Conservation (phyloP, 108 stramenopile genomes). For the Nannochloropsis salina region DNA sequence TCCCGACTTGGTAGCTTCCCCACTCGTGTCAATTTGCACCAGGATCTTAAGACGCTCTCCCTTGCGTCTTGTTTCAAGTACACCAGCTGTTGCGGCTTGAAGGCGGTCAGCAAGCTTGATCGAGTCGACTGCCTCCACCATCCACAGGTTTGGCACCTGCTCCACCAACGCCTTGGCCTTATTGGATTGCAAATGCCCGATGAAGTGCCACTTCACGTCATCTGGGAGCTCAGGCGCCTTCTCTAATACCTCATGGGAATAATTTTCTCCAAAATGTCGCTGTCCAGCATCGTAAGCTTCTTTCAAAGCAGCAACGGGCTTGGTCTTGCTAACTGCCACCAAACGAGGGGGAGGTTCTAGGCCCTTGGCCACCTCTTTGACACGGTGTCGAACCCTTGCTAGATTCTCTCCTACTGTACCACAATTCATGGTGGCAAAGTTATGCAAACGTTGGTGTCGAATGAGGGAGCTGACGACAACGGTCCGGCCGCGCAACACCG, state of each 20-base stretch:
- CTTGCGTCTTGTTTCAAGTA: neutral
- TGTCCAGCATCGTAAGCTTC: constrained; percentile 82
- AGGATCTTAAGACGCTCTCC: constrained; percentile 49
- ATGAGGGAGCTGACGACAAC: too few relatives aligned
- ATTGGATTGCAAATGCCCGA: constrained; percentile 92
- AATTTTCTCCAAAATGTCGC: constrained; percentile 95
- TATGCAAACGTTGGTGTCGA: too few relatives aligned
- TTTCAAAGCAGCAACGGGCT: constrained; percentile 70
- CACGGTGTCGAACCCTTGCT: neutral
- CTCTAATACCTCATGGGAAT: constrained; percentile 88
- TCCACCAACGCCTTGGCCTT: constrained; percentile 76
- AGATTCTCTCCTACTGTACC: neutral
- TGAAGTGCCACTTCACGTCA: constrained; percentile 86
- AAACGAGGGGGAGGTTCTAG: constrained; percentile 37
- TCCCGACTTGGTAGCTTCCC: constrained; percentile 89
- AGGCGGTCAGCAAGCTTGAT: constrained; percentile 86
- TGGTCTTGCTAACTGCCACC: constrained; percentile 86
- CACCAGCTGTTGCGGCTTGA: constrained; percentile 25
- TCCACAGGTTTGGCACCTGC: constrained; percentile 61
- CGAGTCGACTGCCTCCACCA: constrained; percentile 81
- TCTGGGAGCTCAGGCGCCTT: constrained; percentile 72
- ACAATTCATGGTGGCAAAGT: neutral
- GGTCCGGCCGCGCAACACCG: too few relatives aligned
- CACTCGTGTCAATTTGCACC: constrained; percentile 91
- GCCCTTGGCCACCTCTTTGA: neutral